phyloP scores from a whole-genome alignment of 345 rosid genomes.

The Ailanthus altissimus region DNA sequence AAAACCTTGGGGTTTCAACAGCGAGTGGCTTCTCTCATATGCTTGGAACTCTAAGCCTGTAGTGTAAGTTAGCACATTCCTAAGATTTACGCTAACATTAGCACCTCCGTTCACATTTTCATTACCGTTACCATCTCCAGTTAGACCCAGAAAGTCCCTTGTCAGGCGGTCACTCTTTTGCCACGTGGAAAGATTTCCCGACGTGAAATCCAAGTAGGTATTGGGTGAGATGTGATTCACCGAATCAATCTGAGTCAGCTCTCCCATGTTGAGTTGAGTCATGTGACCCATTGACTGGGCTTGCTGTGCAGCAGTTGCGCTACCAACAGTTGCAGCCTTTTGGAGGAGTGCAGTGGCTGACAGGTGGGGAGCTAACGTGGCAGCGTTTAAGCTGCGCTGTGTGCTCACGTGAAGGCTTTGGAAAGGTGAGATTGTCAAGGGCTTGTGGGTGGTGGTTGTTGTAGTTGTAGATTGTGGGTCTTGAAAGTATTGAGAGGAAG shows the following conservation, averaged over 20 bases:
- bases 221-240: slow-evolving; percentile 33
- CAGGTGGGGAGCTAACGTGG: slow-evolving; percentile 46
- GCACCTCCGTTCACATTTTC: slow-evolving; percentile 29
- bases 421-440: slow-evolving; percentile 32
- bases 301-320: slow-evolving; percentile 33
- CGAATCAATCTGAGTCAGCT: slow-evolving; percentile 21
- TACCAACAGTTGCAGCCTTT: slow-evolving; percentile 65
- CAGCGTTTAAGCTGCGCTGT: slow-evolving; percentile 24
- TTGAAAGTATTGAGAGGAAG: slow-evolving; percentile 31
- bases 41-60: slow-evolving; percentile 53
- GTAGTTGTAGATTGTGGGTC: slow-evolving; percentile 14
- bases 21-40: slow-evolving; percentile 43
- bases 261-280: slow-evolving; percentile 38
- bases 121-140: slow-evolving; percentile 29
- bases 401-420: slow-evolving; percentile 32
- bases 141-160: slow-evolving; percentile 78
- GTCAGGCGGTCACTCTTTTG: slow-evolving; percentile 65
- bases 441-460: slow-evolving; percentile 12
- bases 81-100: slow-evolving; percentile 45
- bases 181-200: slow-evolving; percentile 53
- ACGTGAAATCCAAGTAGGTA: slow-evolving; percentile 33
- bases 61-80: slow-evolving; percentile 49
- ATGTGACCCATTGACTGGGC: slow-evolving; percentile 35
- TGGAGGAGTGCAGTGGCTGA: slow-evolving; percentile 97
- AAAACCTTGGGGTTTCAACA: slow-evolving; percentile 51